Base-by-base conservation (phyloP, 140 eudicot species). In the Anethum foeniculum region DNA sequence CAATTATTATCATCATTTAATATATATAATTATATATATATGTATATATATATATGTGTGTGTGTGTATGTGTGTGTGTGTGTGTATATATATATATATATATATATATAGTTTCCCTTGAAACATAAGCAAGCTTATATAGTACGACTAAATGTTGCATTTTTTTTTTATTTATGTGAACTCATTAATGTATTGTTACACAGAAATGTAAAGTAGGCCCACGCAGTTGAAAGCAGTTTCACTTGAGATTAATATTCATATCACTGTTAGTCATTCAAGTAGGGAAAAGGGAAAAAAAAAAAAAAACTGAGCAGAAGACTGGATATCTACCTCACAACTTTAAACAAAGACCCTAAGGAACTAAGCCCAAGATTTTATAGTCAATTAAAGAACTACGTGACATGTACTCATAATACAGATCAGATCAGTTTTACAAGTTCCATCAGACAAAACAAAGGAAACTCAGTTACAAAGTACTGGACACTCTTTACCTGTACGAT, bases 401-500 rank as follows among this genome's bases (percentile, higher is more conserved):
- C 69, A 62, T 60, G 15, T n/a, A 60, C 36, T 7, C 18, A 9
- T 25, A 7, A 25, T 62, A 62, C 34, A 25, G 18, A 62, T 25
- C 34, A 62, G 3, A 60, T 30, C 28, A 11, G 30, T 7, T 23
- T 44, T 44, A 43, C 39, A 44, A 44, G 36, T 44, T 74, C 30
- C 36, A 74, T 44, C 21, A 25, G 36, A 44, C 23, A 72, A 41
- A 60, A 60, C 71, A 56, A 25, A 71, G 48, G 76, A 67, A 30
- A 47, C 21, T 41, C 77, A 16, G 7, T 41, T 27, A 73, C 9
- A 62, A 65, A 67, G n/a, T 23, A 32, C 41, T 41, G 30, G 84
- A n/a, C 51, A 25, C 9, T n/a, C 41, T 58, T 58, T 84, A 95
- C 97, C 94, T 95, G 99, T 77, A 95, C 97, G 82, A 95, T 92